Evolutionary conservation across 768 basidiomycete genomes (phyloP).

Genomic region (Pleurotus djamor): DNA sequence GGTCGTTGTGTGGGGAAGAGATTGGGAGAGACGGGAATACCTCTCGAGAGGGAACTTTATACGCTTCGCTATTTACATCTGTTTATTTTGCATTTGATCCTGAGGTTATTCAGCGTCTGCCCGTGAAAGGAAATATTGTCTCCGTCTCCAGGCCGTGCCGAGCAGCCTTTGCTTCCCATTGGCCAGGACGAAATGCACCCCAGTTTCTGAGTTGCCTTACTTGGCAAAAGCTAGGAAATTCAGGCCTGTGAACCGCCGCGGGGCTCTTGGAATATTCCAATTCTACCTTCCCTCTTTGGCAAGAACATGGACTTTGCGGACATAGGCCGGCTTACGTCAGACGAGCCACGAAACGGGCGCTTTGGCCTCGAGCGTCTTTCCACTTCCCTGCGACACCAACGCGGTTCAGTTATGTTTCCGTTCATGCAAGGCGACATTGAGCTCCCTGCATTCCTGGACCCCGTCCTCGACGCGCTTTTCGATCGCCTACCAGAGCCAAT

Average conservation of each 20-base stretch:
- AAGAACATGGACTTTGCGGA: neutral
- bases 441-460: slow-evolving; percentile 50
- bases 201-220: slow-evolving; percentile 14
- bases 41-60: slow-evolving; percentile 22
- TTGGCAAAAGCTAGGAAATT: neutral
- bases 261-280: neutral
- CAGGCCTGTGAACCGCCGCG: slow-evolving; percentile 2
- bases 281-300: neutral
- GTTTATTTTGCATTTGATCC: neutral
- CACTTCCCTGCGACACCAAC: no score
- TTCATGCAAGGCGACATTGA: slow-evolving; percentile 21
- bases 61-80: slow-evolving; percentile 16
- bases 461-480: slow-evolving; percentile 51
- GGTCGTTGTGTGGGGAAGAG: slow-evolving; percentile 8
- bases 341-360: no score
- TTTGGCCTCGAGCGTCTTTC: no score
- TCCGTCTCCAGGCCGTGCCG: slow-evolving; percentile 13
- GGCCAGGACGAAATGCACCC: slow-evolving; percentile 23
- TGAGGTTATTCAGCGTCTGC: neutral
- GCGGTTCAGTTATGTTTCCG: neutral
- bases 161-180: slow-evolving; percentile 21
- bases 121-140: neutral
- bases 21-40: neutral
- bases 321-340: neutral
- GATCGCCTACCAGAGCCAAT: slow-evolving; percentile 54